Evolutionary conservation across 139 green algal species (phyloP).

Genomic region (Chlorella sp.): DNA sequence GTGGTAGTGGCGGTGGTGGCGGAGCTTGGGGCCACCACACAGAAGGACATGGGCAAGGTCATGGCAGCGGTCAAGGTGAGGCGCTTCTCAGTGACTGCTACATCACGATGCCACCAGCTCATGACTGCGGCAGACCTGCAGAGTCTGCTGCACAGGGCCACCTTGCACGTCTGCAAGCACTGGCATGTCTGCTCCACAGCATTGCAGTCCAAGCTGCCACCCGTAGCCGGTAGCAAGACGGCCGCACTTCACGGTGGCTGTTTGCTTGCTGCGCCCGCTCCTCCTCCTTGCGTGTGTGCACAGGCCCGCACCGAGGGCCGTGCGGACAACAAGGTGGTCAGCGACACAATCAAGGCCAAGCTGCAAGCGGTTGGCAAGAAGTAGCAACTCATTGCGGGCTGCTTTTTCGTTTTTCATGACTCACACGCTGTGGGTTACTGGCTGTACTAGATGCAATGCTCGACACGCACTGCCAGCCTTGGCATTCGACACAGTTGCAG

Average conservation of each 20-base stretch:
- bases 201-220: neutral
- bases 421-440: too few relatives aligned
- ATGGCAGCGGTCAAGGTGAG: conserved; percentile 27
- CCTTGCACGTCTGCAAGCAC: neutral
- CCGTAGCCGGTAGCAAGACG: neutral
- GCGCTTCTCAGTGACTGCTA: neutral
- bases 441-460: too few relatives aligned
- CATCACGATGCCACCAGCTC: neutral
- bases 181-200: neutral
- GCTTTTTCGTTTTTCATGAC: too few relatives aligned
- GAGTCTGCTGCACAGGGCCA: neutral
- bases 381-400: too few relatives aligned
- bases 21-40: conserved; percentile 19
- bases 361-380: too few relatives aligned
- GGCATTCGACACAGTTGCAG: too few relatives aligned
- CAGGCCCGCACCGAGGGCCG: conserved; percentile 18
- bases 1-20: conserved; percentile 29
- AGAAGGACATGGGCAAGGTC: conserved; percentile 42
- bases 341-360: conserved; percentile 24
- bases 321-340: conserved; percentile 38
- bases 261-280: neutral
- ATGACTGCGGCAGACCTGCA: neutral
- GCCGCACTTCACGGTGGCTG: neutral
- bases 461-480: too few relatives aligned
- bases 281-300: neutral